phyloP scores from a whole-genome alignment of 2,329 filamentous ascomycete species.

The Fusarium gaditjirri region DNA sequence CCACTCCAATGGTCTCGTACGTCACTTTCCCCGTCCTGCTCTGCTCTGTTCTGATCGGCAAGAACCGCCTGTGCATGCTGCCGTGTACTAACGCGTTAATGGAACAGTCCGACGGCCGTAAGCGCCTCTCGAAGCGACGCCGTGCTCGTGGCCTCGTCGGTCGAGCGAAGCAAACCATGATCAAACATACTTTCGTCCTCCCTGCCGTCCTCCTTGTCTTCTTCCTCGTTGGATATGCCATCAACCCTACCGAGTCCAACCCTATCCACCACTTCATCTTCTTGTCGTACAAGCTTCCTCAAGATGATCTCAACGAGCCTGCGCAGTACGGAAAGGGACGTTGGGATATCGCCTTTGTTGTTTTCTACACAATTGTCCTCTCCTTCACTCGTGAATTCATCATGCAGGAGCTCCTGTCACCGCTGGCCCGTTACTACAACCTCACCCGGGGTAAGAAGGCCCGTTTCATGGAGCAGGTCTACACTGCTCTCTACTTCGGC shows the following conservation, averaged over 20 bases:
- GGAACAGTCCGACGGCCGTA: slow-evolving; percentile 45
- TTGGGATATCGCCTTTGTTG: slow-evolving; percentile 86
- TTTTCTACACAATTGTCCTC: slow-evolving; percentile 88
- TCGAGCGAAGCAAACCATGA: slow-evolving; percentile 63
- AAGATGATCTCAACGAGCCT: slow-evolving; percentile 54
- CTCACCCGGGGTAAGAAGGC: slow-evolving; percentile 83
- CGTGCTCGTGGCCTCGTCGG: slow-evolving; percentile 62
- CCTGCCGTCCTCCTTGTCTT: slow-evolving; percentile 75
- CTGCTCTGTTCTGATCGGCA: background rate
- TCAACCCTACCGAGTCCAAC: slow-evolving; percentile 82
- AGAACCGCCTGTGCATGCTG: background rate
- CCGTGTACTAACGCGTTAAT: slow-evolving; percentile 15
- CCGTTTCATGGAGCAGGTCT: slow-evolving; percentile 96
- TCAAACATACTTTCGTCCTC: slow-evolving; percentile 70
- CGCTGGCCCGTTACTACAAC: slow-evolving; percentile 75
- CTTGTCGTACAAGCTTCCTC: slow-evolving; percentile 83
- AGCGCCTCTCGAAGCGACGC: slow-evolving; percentile 64
- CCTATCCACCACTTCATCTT: slow-evolving; percentile 85
- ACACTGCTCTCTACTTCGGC: slow-evolving; percentile 91
- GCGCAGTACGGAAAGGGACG: slow-evolving; percentile 88
- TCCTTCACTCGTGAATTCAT: slow-evolving; percentile 95
- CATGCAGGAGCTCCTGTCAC: slow-evolving; percentile 89
- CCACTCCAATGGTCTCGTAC: slow-evolving; percentile 26
- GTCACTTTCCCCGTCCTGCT: slow-evolving; percentile 5
- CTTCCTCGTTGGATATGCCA: slow-evolving; percentile 74